A percentile compares a stretch with the other conserved stretches of the same genome.
Conservation (phyloP, 257 asterid species). For the Solanum piurae region DNA sequence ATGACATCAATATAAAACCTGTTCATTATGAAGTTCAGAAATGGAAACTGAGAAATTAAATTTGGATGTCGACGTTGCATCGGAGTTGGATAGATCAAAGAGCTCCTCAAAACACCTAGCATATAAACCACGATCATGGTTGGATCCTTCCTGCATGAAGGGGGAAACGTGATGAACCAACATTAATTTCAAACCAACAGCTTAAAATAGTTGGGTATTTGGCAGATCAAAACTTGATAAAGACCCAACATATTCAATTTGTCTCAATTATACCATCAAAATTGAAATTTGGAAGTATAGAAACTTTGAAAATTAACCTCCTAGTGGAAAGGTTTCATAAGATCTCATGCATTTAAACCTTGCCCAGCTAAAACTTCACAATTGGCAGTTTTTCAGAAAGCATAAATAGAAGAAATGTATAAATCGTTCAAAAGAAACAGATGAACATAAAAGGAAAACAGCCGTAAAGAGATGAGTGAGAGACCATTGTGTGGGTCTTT, state of each 20-base stretch:
- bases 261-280: background rate
- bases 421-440: background rate
- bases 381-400: background rate
- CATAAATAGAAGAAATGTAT: background rate
- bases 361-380: background rate
- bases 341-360: background rate
- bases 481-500: constrained; percentile 91
- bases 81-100: constrained; percentile 90
- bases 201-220: background rate
- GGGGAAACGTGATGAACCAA: background rate
- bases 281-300: background rate
- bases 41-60: constrained; percentile 75
- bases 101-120: constrained; percentile 97
- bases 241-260: background rate
- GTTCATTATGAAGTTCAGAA: constrained; percentile 84
- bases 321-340: background rate
- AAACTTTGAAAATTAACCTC: background rate
- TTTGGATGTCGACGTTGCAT: constrained; percentile 75
- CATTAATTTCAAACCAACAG: background rate
- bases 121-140: constrained; percentile 94
- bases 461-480: constrained; percentile 21
- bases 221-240: background rate
- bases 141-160: constrained; percentile 91
- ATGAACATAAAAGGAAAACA: background rate
- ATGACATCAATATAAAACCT: constrained; percentile 34